Conservation (phyloP, 441 rosid genomes). For the Bocquillonia castaneifolia region DNA sequence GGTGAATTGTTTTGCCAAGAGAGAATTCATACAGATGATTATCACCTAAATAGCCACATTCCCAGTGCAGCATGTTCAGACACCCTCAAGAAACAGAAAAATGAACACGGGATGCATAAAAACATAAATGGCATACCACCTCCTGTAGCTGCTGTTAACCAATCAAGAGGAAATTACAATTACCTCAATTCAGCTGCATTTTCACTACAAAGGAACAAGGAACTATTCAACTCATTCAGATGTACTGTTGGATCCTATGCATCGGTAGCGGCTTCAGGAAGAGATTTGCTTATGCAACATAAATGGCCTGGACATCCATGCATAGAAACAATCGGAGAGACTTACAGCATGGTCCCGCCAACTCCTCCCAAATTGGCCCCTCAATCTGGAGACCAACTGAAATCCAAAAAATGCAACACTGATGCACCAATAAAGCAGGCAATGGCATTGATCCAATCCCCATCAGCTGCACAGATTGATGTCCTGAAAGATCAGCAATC, state of each 20-base stretch:
- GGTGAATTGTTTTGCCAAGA: conserved; percentile 34
- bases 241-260: conserved; percentile 16
- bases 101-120: conserved; percentile 32
- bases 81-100: conserved; percentile 46
- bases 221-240: conserved; percentile 17
- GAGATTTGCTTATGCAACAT: conserved; percentile 27
- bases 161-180: conserved; percentile 30
- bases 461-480: conserved; percentile 28
- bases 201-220: conserved; percentile 23
- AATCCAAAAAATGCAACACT: conserved; percentile 20
- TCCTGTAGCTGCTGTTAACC: conserved; percentile 27
- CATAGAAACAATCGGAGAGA: conserved; percentile 28
- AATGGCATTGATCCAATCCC: conserved; percentile 24
- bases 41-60: conserved; percentile 26
- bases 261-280: conserved; percentile 23
- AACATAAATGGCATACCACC: conserved; percentile 28
- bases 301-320: conserved; percentile 21
- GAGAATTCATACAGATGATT: conserved; percentile 30
- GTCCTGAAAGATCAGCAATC: conserved; percentile 25
- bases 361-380: conserved; percentile 32
- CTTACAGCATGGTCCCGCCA: conserved; percentile 30
- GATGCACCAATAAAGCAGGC: conserved; percentile 29
- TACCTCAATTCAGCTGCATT: conserved; percentile 25
- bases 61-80: conserved; percentile 24
- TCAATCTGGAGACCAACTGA: conserved; percentile 28